Conservation (phyloP, 805 yeast species). For the Naumovozyma baii region DNA sequence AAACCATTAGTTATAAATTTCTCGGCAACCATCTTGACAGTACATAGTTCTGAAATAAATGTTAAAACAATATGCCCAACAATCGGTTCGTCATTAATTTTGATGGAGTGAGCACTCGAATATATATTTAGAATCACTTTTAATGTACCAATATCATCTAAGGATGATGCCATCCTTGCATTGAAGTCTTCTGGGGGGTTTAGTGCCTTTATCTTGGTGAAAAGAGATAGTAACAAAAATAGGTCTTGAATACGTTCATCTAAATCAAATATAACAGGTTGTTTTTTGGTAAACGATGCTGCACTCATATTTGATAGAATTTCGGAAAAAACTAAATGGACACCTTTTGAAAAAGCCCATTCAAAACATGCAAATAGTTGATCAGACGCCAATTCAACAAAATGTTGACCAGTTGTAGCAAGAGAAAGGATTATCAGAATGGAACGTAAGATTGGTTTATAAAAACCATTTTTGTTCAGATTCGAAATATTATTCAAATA, state of each 20-base stretch:
- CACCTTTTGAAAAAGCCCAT: slow-evolving; percentile 54
- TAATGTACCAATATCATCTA: slow-evolving; percentile 51
- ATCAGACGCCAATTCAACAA: slow-evolving; percentile 41
- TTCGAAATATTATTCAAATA: slow-evolving; percentile 34
- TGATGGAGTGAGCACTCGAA: slow-evolving; percentile 54
- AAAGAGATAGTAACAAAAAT: slow-evolving; percentile 50
- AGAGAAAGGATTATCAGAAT: slow-evolving; percentile 40
- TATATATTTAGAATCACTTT: slow-evolving; percentile 54
- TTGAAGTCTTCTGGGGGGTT: slow-evolving; percentile 41
- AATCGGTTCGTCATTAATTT: slow-evolving; percentile 51
- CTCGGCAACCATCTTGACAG: slow-evolving; percentile 55
- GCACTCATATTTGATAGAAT: slow-evolving; percentile 45
- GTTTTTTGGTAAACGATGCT: slow-evolving; percentile 23
- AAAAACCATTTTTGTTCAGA: slow-evolving; percentile 32
- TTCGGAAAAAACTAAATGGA: slow-evolving; percentile 47
- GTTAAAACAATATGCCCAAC: slow-evolving; percentile 65
- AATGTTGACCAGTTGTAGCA: slow-evolving; percentile 33
- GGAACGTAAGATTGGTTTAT: slow-evolving; percentile 54
- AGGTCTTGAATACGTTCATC: slow-evolving; percentile 55
- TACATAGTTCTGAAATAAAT: slow-evolving; percentile 59
- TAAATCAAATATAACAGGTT: slow-evolving; percentile 18
- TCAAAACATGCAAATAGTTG: slow-evolving; percentile 51
- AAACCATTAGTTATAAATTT: slow-evolving; percentile 55
- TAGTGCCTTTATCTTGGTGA: slow-evolving; percentile 45
- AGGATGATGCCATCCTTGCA: slow-evolving; percentile 39